A percentile compares a stretch with the other conserved stretches of the same genome.
Conservation (phyloP, 306 rosid genomes). For the Cicer chorassanicum region DNA sequence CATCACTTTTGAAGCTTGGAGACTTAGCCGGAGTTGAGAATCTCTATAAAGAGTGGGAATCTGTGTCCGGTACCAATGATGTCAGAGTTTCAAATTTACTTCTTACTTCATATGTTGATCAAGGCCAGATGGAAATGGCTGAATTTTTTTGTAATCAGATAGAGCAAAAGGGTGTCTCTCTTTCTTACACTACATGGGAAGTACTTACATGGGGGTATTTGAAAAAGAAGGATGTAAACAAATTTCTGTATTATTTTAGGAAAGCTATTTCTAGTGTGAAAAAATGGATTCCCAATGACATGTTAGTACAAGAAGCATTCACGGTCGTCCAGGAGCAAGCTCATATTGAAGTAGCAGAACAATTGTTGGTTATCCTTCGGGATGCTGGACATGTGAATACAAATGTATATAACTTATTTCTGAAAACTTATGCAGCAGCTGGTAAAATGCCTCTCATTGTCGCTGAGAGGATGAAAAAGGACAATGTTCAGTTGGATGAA, state of each 20-base stretch:
- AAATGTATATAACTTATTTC: slow-evolving; percentile 65
- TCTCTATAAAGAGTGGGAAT: slow-evolving; percentile 79
- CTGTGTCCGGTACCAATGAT: slow-evolving; percentile 73
- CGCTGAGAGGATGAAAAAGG: slow-evolving; percentile 82
- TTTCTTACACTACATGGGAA: slow-evolving; percentile 87
- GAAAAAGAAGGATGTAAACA: slow-evolving; percentile 58
- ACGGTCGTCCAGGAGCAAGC: slow-evolving; percentile 63
- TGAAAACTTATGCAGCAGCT: slow-evolving; percentile 72
- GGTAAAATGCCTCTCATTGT: slow-evolving; percentile 84
- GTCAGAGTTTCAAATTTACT: slow-evolving; percentile 71
- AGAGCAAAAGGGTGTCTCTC: slow-evolving; percentile 56
- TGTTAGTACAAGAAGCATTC: slow-evolving; percentile 64
- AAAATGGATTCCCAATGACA: slow-evolving; percentile 66
- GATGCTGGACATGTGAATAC: slow-evolving; percentile 69
- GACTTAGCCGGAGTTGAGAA: slow-evolving; percentile 77
- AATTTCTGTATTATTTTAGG: slow-evolving; percentile 60
- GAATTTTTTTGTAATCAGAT: slow-evolving; percentile 59
- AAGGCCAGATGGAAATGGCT: slow-evolving; percentile 70
- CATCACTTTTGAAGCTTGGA: slow-evolving; percentile 78
- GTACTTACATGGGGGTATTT: slow-evolving; percentile 78
- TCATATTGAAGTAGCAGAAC: slow-evolving; percentile 70
- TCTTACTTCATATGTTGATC: slow-evolving; percentile 75
- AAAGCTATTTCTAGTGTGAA: slow-evolving; percentile 74
- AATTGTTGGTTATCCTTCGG: slow-evolving; percentile 64
- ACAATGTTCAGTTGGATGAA: slow-evolving; percentile 64